Base-by-base conservation (phyloP, 257 asterid species). In the Solanum pinnatisectum region DNA sequence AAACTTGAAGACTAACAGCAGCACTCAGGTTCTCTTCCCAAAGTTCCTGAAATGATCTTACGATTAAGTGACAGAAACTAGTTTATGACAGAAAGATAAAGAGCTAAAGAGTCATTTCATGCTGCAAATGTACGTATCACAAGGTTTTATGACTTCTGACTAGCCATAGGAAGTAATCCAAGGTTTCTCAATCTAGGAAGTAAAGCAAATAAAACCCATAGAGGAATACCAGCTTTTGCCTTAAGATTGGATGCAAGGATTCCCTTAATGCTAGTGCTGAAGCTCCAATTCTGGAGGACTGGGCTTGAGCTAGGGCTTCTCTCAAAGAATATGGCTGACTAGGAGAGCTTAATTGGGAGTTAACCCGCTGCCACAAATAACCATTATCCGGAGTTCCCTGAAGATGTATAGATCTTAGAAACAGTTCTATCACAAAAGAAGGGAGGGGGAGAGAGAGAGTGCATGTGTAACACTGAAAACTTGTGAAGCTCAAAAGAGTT, bases 341-440 rank as follows among this genome's bases (percentile, higher is more conserved):
- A 30, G 99, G 99, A 44, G 99, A 97, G 92, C 99, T 97, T 87
- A 97, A 92, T 91, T 96, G 99, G 65, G 99, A 97, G 93, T 93
- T 96, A 72, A 97, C 98, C 90, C 98, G 94, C 90, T 96, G 98
- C 99, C 98, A 97, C 92, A 96, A 93, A 90, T 97, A 96, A 76
- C 99, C 99, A 93, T 96, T 96, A 90, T 97, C 99, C 67, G 99
- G 99, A 13, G 99, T 96, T 86, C 99, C 99, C 92, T 94, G 98
- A 87, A 97, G 97, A 98, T 95, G 95, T 92, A 92, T 93, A 59
- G 56, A 88, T 89, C 63, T 85, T 46, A 92, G 87, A 60, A 84
- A 82, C 49, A 33, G 42, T 25, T 79, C 33, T 44, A 44, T 27
- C 67, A 44, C 67, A 27, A 44, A 79, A 79, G 35, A 42, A 56